Evolutionary conservation across 345 rosid genomes (phyloP), one percentile per base, ranked within the genome.

Genomic region (Noccaea caerulescens): DNA sequence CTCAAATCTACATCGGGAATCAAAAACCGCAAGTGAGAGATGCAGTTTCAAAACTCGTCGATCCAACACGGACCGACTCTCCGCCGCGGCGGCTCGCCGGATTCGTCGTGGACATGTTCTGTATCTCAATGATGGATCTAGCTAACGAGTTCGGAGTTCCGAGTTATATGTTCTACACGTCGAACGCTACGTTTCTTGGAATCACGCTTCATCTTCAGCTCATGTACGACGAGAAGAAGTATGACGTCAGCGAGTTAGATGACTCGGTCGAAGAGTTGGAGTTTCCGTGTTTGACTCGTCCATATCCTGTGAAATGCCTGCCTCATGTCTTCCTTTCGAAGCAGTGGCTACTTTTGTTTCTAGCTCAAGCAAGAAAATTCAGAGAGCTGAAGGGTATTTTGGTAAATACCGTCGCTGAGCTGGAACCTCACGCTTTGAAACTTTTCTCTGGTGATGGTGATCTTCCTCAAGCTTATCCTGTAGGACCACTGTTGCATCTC

Each of bases 101-200:
- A 25, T 66, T 89, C 50, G 81, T 87, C 10, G 58, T 85, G 4
- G 95, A 83, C 66, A 72, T 89, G 87, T 82, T 85, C 20, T 87
- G 86, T 72, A 70, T 64, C 0, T 13, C 80, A 5, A 78, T 85
- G 84, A 77, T 81, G 0, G 90, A 87, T 4, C 58, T 87, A 4
- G 92, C 87, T 0, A 36, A 72, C 13, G 88, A 85, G 4, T 59
- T 84, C 23, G 72, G 68, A 0, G 80, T 80, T 6, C 86, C 92
- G 0, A 63, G 50, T 38, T 87, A 89, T 20, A 16, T 87, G 57
- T 66, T 83, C 58, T 85, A 55, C 69, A 75, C 87, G 14, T 80
- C 87, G 0, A 64, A 79, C 68, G 87, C 92, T 0, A 53, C 80
- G 5, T 80, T 59, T 52, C 80, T 86, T 0, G 80, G 75, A 4